These are phyloP conservation scores for Schrenkiella parvula DNA, from an alignment of 345 rosid species.

Conservation along the genomic window DNA sequence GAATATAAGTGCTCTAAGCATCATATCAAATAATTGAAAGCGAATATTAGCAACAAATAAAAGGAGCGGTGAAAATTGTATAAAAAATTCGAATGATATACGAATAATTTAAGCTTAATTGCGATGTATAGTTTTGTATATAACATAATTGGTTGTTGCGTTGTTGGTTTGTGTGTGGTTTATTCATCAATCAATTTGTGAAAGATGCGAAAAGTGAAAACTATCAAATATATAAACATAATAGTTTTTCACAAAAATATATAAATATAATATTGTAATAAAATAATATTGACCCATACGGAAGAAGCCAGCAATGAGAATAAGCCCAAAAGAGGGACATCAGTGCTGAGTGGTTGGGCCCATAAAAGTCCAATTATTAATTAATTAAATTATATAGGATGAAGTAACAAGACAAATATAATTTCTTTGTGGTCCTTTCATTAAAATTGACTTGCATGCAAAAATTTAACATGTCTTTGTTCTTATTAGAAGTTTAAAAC, in stretches of 20 bases:
- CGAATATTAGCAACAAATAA: slow-evolving; percentile 15
- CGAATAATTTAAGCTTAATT: background rate
- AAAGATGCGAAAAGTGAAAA: slow-evolving; percentile 23
- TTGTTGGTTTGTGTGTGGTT: slow-evolving; percentile 24
- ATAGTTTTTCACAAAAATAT: no score
- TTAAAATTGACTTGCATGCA: slow-evolving; percentile 25
- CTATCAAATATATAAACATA: background rate
- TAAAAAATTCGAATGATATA: background rate
- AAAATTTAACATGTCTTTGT: slow-evolving; percentile 16
- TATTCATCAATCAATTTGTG: slow-evolving; percentile 14
- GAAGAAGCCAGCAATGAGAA: slow-evolving; percentile 24
- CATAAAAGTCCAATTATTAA: background rate
- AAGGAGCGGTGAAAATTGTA: background rate
- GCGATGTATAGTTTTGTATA: background rate
- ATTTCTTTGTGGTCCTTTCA: slow-evolving; percentile 28
- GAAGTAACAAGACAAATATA: slow-evolving; percentile 28
- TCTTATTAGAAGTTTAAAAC: slow-evolving; percentile 20
- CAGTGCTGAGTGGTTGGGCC: slow-evolving; percentile 19
- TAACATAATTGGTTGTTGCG: background rate
- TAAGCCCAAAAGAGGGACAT: slow-evolving; percentile 32
- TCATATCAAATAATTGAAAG: slow-evolving; percentile 21
- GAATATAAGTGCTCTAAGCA: slow-evolving; percentile 14
- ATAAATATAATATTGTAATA: background rate
- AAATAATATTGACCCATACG: slow-evolving; percentile 20
- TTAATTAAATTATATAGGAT: background rate